Percentiles rank a stretch among this genome's conserved stretches.
Conservation (phyloP, 2,329 filamentous ascomycete species). For the Penicillium capsulatum region DNA sequence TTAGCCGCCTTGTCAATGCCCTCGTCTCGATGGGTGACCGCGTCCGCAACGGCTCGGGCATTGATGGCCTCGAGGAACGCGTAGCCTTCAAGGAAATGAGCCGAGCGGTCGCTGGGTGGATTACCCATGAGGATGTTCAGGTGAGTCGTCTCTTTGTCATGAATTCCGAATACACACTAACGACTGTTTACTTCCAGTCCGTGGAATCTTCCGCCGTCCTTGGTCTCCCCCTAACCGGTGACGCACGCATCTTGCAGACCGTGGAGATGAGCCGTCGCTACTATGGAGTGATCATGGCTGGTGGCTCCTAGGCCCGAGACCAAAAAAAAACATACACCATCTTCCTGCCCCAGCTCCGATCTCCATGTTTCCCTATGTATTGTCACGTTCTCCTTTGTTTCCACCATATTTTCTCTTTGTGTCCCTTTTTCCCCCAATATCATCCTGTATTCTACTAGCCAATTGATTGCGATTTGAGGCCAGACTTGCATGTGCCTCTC, state of each 20-base stretch:
- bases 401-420: neutral
- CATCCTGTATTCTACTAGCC: slow-evolving; percentile 4
- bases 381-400: neutral
- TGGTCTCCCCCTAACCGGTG: slow-evolving; percentile 58
- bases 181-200: slow-evolving; percentile 18
- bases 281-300: slow-evolving; percentile 61
- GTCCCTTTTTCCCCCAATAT: neutral
- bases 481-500: too few species aligned
- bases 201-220: slow-evolving; percentile 39
- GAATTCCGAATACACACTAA: slow-evolving; percentile 5
- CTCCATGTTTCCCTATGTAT: neutral
- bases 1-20: slow-evolving; percentile 48
- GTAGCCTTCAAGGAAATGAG: slow-evolving; percentile 82
- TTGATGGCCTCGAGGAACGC: slow-evolving; percentile 53
- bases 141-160: slow-evolving; percentile 41
- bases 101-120: slow-evolving; percentile 63
- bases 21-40: slow-evolving; percentile 41
- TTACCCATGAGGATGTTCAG: slow-evolving; percentile 57
- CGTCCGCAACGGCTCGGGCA: slow-evolving; percentile 50
- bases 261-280: slow-evolving; percentile 65
- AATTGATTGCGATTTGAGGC: neutral
- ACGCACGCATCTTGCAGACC: slow-evolving; percentile 66
- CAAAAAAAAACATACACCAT: neutral
- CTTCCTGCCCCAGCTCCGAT: neutral
- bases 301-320: slow-evolving; percentile 37